phyloP scores from a whole-genome alignment of 208 protist species.

The Leishmania mexicana region DNA sequence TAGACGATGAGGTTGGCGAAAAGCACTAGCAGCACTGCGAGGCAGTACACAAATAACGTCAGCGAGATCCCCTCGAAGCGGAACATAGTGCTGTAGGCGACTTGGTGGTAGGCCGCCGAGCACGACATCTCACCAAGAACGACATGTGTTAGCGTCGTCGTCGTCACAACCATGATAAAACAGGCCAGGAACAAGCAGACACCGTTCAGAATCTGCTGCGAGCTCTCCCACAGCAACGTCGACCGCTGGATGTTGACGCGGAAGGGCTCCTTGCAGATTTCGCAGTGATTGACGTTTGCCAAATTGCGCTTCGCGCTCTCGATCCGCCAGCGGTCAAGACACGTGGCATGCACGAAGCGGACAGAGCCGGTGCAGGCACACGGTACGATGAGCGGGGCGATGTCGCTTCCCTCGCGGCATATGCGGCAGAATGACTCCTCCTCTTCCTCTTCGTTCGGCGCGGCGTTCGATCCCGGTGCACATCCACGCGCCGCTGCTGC shows the following conservation, averaged over 20 bases:
- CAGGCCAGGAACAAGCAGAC: conserved; percentile 44
- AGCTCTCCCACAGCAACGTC: conserved; percentile 53
- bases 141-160: conserved; percentile 33
- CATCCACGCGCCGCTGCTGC: background rate
- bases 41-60: conserved; percentile 55
- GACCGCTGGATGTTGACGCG: conserved; percentile 47
- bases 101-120: conserved; percentile 52
- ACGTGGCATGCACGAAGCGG: conserved; percentile 75
- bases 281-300: conserved; percentile 71
- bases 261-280: conserved; percentile 80
- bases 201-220: conserved; percentile 35
- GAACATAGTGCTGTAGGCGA: conserved; percentile 67
- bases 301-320: conserved; percentile 73
- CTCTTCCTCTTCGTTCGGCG: conserved; percentile 35
- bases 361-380: conserved; percentile 79
- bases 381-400: conserved; percentile 67
- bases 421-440: conserved; percentile 81
- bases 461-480: background rate
- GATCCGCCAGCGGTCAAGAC: conserved; percentile 81
- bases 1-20: conserved; percentile 58
- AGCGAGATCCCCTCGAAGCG: conserved; percentile 52
- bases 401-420: conserved; percentile 57
- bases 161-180: conserved; percentile 31
- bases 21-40: conserved; percentile 45
- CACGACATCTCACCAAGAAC: conserved; percentile 66